These are phyloP conservation scores for Colletotrichum lini DNA, from an alignment of 2,329 filamentous ascomycete genomes.

Conservation along the genomic window DNA sequence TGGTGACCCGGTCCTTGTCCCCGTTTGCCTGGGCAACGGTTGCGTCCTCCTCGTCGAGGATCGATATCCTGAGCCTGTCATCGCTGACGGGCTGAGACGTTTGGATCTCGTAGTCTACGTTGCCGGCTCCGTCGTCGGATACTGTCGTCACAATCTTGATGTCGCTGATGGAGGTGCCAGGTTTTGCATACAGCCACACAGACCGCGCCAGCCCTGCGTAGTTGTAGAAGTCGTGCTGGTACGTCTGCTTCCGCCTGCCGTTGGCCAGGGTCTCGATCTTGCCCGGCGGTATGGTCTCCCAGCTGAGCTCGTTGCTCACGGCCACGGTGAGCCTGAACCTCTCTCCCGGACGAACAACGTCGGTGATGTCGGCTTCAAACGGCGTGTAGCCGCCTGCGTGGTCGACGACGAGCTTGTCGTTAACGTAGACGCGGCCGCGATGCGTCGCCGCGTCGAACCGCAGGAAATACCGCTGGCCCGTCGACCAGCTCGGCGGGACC, in stretches of 20 bases:
- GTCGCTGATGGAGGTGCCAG: constrained; percentile 44
- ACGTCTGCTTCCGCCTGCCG: constrained; percentile 46
- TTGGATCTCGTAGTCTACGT: constrained; percentile 36
- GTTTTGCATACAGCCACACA: constrained; percentile 47
- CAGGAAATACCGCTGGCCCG: constrained; percentile 42
- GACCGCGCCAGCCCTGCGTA: constrained; percentile 49
- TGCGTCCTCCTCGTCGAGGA: constrained; percentile 35
- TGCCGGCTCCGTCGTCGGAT: constrained; percentile 30
- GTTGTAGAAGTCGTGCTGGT: constrained; percentile 52
- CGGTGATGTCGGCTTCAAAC: constrained; percentile 47
- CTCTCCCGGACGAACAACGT: constrained; percentile 43
- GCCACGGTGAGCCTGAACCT: constrained; percentile 49
- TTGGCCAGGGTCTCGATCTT: constrained; percentile 32
- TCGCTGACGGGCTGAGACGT: constrained; percentile 2
- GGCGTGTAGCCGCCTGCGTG: constrained; percentile 49
- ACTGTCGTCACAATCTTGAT: constrained; percentile 46
- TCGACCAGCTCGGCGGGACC: constrained; percentile 44
- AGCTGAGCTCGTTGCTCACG: constrained; percentile 50
- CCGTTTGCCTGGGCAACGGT: constrained; percentile 32
- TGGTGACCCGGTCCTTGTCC: constrained; percentile 35
- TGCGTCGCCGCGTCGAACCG: constrained; percentile 50
- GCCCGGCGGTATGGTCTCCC: constrained; percentile 49
- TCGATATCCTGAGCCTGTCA: background rate
- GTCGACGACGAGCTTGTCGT: constrained; percentile 46
- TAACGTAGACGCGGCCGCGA: constrained; percentile 47